Base-by-base conservation (phyloP, 306 rosid genomes). In the Vicia sativa region DNA sequence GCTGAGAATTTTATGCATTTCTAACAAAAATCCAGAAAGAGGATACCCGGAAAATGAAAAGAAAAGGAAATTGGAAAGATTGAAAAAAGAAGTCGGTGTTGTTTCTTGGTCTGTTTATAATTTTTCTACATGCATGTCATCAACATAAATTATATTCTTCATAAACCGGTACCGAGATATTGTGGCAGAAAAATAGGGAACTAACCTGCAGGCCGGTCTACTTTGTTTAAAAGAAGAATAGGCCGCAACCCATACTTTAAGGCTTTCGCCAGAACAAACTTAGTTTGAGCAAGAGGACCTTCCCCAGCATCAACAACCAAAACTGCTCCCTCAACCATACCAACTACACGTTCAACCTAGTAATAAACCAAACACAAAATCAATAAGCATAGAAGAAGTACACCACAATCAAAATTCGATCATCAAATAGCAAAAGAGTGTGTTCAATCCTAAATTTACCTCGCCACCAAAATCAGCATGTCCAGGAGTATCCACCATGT, bases 381-480 rank as follows among this genome's bases (percentile, higher is more conserved):
- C n/a, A n/a, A n/a, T n/a, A n/a, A n/a, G n/a, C n/a, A n/a, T n/a
- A n/a, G n/a, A n/a, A n/a, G n/a, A n/a, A n/a, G n/a, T n/a, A n/a
- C n/a, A n/a, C n/a, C n/a, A n/a, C n/a, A n/a, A n/a, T n/a, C n/a
- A n/a, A n/a, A 38, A 7, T 29, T n/a, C 7, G 43, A 45, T 34
- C 14, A 39, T 7, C 48, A 5, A n/a, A 44, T 39, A 16, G 43
- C 26, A 16, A n/a, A 62, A 11, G 48, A 37, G 21, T 15, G 4
- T 14, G 14, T 62, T 4, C 26, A 61, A 38, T 5, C 56, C 12
- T 3, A 2, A 73, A 83, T 50, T 26, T 74, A 93, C 99, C 80
- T 93, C 99, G n/a, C 99, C 97, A 44, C 97, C 99, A 50, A 93
- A 90, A 87, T 93, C 97, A 11, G 99, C 99, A 43, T 93, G 99